Base-by-base conservation (phyloP, 768 basidiomycete genomes). In the Lentinus tigrinus region DNA sequence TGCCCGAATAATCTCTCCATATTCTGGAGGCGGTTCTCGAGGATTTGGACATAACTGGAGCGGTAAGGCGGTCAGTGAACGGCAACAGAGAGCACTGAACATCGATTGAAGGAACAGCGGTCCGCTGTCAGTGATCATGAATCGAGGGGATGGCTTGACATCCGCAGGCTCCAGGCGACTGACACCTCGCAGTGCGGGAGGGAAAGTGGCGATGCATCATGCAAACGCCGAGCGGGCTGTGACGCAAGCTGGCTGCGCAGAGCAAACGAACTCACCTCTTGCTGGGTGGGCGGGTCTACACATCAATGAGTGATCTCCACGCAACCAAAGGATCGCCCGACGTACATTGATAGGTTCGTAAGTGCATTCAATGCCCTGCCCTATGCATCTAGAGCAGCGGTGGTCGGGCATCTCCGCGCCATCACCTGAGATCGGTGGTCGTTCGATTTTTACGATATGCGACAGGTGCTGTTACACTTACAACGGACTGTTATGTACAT, bases 21-120 rank as follows among this genome's bases (percentile, higher is more conserved):
- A 39, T 64, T 68, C 51, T 58, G 59, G 1, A 68, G 40, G 14
- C 63, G 55, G 6, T 43, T 56, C 34, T 68, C 65, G 6, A 68
- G 60, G 10, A 57, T 34, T 43, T 66, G 57, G 11, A 66, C 62
- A 44, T 65, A 60, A 13, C 67, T 68, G 23, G 28, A 3, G 14
- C 16, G n/a, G n/a, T n/a, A n/a, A n/a, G n/a, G n/a, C n/a, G n/a
- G n/a, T n/a, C n/a, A n/a, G n/a, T n/a, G n/a, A n/a, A n/a, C n/a
- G n/a, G n/a, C n/a, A n/a, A n/a, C n/a, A n/a, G n/a, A n/a, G n/a
- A n/a, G n/a, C n/a, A n/a, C n/a, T n/a, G n/a, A n/a, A n/a, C n/a
- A n/a, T n/a, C n/a, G n/a, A n/a, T n/a, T n/a, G n/a, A n/a, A n/a
- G n/a, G n/a, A n/a, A n/a, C n/a, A n/a, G n/a, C n/a, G n/a, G n/a